These are phyloP conservation scores for Draba incana DNA, from an alignment of 345 rosid genomes.

Conservation along the genomic window DNA sequence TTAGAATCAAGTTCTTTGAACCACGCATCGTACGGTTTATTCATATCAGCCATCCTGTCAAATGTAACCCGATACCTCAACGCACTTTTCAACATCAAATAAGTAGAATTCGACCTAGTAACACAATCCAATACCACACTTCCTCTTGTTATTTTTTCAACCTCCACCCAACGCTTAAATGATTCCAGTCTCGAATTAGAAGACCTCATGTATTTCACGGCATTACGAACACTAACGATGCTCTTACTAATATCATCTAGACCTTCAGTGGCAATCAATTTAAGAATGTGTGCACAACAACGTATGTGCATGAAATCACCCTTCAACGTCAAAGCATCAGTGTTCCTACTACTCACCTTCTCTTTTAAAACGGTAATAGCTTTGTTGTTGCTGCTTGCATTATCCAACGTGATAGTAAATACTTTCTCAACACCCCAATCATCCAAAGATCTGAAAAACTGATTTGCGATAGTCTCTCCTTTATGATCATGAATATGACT, in stretches of 20 bases:
- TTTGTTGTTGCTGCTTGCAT: not conserved
- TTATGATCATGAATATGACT: not conserved
- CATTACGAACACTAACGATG: not conserved
- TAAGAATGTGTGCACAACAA: conserved; percentile 3
- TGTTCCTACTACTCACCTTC: not conserved
- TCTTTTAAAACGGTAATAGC: not conserved
- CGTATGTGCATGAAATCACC: not conserved
- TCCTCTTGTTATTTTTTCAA: not conserved
- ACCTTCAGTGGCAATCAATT: not conserved
- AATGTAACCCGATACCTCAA: not conserved
- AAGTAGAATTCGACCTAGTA: conserved; percentile 1
- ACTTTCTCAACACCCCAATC: not conserved
- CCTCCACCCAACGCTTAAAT: not conserved
- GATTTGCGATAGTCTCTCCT: not conserved
- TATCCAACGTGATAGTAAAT: not conserved
- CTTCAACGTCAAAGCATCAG: not conserved
- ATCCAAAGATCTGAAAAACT: not conserved
- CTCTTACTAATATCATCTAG: not conserved
- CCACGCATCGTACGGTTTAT: not conserved
- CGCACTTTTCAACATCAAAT: not conserved
- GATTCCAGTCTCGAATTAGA: not conserved
- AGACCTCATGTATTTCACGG: conserved; percentile 1
- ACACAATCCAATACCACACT: conserved; percentile 5
- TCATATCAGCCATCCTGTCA: not conserved
- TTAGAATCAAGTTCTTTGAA: not conserved